Evolutionary conservation across 306 rosid species (phyloP).

Genomic region (Medicago arabica): DNA sequence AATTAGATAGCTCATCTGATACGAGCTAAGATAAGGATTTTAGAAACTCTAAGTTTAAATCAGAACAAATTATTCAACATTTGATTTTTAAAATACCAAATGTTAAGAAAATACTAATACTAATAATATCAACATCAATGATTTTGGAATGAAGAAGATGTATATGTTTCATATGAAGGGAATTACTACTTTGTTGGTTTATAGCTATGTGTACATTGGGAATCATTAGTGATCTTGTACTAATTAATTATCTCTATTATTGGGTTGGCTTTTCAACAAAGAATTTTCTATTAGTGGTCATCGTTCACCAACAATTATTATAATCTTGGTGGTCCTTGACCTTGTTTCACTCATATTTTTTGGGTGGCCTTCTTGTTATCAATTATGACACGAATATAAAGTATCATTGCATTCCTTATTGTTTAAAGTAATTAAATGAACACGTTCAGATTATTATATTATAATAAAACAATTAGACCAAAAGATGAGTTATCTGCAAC

Average conservation of each 20-base stretch:
- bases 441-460: not conserved
- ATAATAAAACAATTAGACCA: too few species aligned
- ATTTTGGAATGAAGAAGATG: too few species aligned
- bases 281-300: constrained; percentile 34
- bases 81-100: too few species aligned
- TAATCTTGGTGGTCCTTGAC: constrained; percentile 50
- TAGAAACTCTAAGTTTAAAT: too few species aligned
- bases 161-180: too few species aligned
- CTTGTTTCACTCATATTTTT: constrained; percentile 28
- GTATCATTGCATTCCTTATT: not conserved
- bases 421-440: not conserved
- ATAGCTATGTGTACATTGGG: constrained; percentile 10
- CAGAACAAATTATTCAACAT: too few species aligned
- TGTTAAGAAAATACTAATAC: too few species aligned
- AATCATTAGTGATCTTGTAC: constrained; percentile 30
- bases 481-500: too few species aligned
- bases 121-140: too few species aligned
- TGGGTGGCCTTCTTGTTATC: constrained; percentile 43
- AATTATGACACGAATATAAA: constrained; percentile 37
- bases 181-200: too few species aligned
- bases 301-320: constrained; percentile 29
- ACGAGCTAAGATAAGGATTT: too few species aligned
- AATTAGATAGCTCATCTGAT: too few species aligned
- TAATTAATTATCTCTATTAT: constrained; percentile 38
- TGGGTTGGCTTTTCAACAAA: constrained; percentile 30